These are phyloP conservation scores for Aspergillus incahuasiensis DNA, from an alignment of 495 filamentous ascomycete species.

Conservation along the genomic window DNA sequence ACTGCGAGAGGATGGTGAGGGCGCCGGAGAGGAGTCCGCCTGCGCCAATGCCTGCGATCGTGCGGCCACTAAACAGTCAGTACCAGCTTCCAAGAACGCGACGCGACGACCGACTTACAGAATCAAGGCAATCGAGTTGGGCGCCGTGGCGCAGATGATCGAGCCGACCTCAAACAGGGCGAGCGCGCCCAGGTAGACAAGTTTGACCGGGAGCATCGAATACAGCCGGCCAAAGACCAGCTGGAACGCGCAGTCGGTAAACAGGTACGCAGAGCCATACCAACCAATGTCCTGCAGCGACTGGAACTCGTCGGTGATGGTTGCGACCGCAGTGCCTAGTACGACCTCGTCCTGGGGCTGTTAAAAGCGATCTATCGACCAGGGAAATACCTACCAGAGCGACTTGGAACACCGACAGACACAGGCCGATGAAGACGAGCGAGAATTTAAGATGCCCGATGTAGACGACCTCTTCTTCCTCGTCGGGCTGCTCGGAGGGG, in stretches of 20 bases:
- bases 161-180: conserved; percentile 66
- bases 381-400: background rate
- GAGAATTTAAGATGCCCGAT: background rate
- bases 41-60: conserved; percentile 70
- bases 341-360: background rate
- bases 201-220: conserved; percentile 38
- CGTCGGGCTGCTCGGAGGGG: background rate
- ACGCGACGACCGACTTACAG: conserved; percentile 20
- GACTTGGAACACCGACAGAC: background rate
- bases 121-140: conserved; percentile 65
- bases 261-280: conserved; percentile 47
- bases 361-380: background rate
- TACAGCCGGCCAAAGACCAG: conserved; percentile 46
- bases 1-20: conserved; percentile 19
- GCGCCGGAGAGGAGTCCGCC: conserved; percentile 51
- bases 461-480: background rate
- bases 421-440: background rate
- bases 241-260: conserved; percentile 39
- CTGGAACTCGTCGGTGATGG: conserved; percentile 14
- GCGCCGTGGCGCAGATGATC: conserved; percentile 66
- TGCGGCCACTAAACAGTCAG: conserved; percentile 47
- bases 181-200: conserved; percentile 22
- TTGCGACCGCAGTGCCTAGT: background rate
- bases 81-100: too few species aligned
- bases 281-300: conserved; percentile 42